Conservation (phyloP, 495 filamentous ascomycete genomes). For the Penicillium daleae region DNA sequence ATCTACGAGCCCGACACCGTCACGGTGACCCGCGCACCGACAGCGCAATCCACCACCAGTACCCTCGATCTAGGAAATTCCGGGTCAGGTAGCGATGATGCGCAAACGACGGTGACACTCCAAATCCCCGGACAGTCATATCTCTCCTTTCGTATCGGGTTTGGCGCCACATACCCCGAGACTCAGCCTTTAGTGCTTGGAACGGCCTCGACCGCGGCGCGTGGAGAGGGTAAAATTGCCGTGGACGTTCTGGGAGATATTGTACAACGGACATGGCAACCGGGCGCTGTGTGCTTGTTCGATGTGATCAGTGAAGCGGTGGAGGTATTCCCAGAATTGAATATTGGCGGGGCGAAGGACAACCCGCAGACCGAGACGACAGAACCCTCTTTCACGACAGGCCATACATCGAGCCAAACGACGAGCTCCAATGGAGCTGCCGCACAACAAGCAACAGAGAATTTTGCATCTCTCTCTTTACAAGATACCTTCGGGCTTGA, state of each 20-base stretch:
- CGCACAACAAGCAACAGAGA: constrained; percentile 16
- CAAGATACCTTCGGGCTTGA: constrained; percentile 43
- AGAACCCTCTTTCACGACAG: constrained; percentile 10
- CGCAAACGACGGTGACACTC: constrained; percentile 40
- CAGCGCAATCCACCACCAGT: constrained; percentile 45
- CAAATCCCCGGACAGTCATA: constrained; percentile 48
- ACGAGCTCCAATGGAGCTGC: constrained; percentile 15
- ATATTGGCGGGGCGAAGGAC: constrained; percentile 37
- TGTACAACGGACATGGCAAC: constrained; percentile 64
- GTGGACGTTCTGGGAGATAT: constrained; percentile 68
- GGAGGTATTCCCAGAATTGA: constrained; percentile 51
- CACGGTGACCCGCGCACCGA: constrained; percentile 42
- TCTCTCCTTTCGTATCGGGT: constrained; percentile 64
- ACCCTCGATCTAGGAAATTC: constrained; percentile 43
- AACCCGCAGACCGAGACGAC: constrained; percentile 11
- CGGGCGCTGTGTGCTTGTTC: constrained; percentile 83
- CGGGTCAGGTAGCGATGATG: constrained; percentile 21
- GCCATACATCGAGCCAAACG: constrained; percentile 22
- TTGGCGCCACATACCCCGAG: constrained; percentile 73
- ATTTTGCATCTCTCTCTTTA: constrained; percentile 36
- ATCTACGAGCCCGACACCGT: constrained; percentile 82
- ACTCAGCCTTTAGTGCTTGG: constrained; percentile 71
- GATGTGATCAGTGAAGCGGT: constrained; percentile 72
- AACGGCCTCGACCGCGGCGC: constrained; percentile 52
- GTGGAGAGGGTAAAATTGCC: constrained; percentile 69